Evolutionary conservation across 805 yeast species (phyloP).

Genomic region (Yamadazyma philogaea): DNA sequence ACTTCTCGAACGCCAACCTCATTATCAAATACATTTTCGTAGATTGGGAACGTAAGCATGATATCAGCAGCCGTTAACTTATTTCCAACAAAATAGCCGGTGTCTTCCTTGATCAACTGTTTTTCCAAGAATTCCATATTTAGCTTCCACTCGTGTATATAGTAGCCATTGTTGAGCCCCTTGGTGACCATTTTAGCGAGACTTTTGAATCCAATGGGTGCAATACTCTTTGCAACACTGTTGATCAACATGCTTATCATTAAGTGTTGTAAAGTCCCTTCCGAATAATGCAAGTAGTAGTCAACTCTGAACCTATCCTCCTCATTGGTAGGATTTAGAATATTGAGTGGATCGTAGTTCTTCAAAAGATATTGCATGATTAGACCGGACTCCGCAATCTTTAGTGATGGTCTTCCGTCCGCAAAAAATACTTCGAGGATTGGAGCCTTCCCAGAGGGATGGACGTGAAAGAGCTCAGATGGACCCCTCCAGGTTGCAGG

Average conservation of each 20-base stretch:
- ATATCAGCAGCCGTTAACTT: conserved; percentile 39
- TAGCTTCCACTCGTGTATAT: conserved; percentile 43
- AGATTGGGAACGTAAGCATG: conserved; percentile 35
- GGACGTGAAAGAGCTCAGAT: conserved; percentile 47
- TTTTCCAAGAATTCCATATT: conserved; percentile 30
- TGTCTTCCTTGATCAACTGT: conserved; percentile 22
- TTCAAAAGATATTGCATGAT: conserved; percentile 37
- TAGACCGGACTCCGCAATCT: conserved; percentile 37
- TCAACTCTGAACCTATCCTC: conserved; percentile 45
- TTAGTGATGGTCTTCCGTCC: conserved; percentile 33
- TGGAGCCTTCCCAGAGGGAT: conserved; percentile 66
- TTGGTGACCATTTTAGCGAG: conserved; percentile 43
- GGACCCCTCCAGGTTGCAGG: conserved; percentile 44
- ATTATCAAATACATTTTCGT: conserved; percentile 36
- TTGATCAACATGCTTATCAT: conserved; percentile 37
- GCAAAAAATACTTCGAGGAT: conserved; percentile 43
- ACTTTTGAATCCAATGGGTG: conserved; percentile 49
- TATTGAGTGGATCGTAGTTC: conserved; percentile 30
- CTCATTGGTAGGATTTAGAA: conserved; percentile 26
- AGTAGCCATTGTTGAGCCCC: conserved; percentile 47
- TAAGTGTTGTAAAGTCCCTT: conserved; percentile 58
- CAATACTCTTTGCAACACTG: conserved; percentile 37
- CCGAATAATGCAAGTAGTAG: conserved; percentile 55
- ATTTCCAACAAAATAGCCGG: conserved; percentile 37
- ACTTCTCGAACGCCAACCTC: conserved; percentile 32